Evolutionary conservation across 441 rosid genomes (phyloP).

Genomic region (Erodium moschatum): DNA sequence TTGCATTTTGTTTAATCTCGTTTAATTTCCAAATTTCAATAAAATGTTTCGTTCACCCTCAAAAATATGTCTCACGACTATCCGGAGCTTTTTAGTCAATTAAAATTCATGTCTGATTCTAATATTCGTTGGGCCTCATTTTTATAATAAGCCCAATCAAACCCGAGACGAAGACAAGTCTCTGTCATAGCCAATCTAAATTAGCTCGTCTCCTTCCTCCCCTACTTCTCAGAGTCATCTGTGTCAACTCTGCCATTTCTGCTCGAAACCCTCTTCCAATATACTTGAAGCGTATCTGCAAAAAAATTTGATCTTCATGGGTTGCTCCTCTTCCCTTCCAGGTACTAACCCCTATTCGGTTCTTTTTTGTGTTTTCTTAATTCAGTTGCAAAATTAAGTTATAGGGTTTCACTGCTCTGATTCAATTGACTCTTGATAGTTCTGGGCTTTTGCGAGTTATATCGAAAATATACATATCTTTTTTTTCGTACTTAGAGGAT

Average conservation of each 20-base stretch:
- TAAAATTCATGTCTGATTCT: too few species aligned
- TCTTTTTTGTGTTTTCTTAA: neutral
- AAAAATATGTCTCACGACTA: too few species aligned
- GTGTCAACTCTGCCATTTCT: neutral
- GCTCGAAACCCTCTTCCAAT: neutral
- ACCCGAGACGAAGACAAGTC: too few species aligned
- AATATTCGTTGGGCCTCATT: too few species aligned
- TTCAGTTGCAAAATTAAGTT: neutral
- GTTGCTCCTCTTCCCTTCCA: conserved; percentile 84
- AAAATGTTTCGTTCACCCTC: too few species aligned
- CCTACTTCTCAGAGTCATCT: neutral
- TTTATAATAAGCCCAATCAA: too few species aligned
- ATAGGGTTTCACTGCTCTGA: conserved; percentile 15
- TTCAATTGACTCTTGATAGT: neutral
- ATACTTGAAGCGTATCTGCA: neutral
- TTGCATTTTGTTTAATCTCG: too few species aligned
- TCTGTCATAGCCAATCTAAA: too few species aligned
- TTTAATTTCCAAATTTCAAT: too few species aligned
- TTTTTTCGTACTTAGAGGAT: neutral
- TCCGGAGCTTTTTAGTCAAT: too few species aligned
- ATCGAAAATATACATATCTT: neutral
- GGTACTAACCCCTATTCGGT: conserved; percentile 29
- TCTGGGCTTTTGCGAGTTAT: neutral
- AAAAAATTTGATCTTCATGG: conserved; percentile 34
- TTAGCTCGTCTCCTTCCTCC: too few species aligned